Evolutionary conservation across 495 filamentous ascomycete species (phyloP).

Genomic region (Immersiella caudata): DNA sequence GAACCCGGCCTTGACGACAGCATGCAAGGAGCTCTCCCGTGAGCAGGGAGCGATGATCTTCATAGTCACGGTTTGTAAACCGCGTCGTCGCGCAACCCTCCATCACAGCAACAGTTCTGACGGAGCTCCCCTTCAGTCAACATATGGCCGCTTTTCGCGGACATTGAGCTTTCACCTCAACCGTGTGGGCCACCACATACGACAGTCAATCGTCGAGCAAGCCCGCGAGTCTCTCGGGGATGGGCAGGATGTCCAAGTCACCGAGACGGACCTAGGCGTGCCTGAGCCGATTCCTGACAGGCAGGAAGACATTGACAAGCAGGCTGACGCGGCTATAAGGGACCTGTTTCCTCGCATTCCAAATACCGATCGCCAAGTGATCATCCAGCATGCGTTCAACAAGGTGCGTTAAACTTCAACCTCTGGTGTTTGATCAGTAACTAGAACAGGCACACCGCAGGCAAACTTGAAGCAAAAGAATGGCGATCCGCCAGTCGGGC

Average conservation of each 20-base stretch:
- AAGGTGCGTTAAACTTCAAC: constrained; percentile 56
- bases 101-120: constrained; percentile 3
- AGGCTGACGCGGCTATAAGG: constrained; percentile 71
- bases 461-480: constrained; percentile 43
- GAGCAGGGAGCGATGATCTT: constrained; percentile 67
- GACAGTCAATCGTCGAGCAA: constrained; percentile 53
- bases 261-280: constrained; percentile 28
- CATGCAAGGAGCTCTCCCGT: constrained; percentile 80
- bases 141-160: constrained; percentile 13
- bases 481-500: constrained; percentile 61
- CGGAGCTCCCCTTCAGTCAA: constrained; percentile 26
- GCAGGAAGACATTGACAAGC: constrained; percentile 69
- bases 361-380: constrained; percentile 70
- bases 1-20: constrained; percentile 70
- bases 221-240: constrained; percentile 41
- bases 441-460: constrained; percentile 17
- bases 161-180: constrained; percentile 58
- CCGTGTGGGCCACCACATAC: constrained; percentile 79
- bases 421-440: constrained; percentile 1
- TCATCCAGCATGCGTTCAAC: constrained; percentile 81
- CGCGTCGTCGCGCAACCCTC: neutral
- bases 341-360: constrained; percentile 91
- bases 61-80: constrained; percentile 72
- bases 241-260: constrained; percentile 22
- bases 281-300: constrained; percentile 57